phyloP scores from a whole-genome alignment of 2,329 filamentous ascomycete genomes.

The Colletotrichum sp. region DNA sequence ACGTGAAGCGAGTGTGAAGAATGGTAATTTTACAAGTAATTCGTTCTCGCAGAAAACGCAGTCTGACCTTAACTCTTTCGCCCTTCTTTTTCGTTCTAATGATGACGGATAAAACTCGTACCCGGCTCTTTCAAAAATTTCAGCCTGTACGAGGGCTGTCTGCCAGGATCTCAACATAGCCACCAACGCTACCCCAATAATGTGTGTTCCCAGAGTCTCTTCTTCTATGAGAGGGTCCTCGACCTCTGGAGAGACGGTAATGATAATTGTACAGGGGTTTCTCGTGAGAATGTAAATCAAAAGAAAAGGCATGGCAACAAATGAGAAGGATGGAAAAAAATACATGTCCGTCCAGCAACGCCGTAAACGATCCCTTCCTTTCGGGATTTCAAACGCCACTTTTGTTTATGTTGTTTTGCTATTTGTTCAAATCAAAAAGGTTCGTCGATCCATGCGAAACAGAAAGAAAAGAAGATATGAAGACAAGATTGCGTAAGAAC shows the following conservation, averaged over 20 bases:
- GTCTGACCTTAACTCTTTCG: not conserved
- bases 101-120: not conserved
- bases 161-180: not conserved
- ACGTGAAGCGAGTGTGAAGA: slow-evolving; percentile 29
- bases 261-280: slow-evolving; percentile 39
- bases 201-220: not conserved
- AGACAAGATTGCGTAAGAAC: slow-evolving; percentile 6
- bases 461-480: not conserved
- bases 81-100: not conserved
- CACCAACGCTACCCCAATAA: not conserved
- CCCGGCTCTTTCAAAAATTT: not conserved
- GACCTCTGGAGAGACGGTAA: slow-evolving; percentile 23
- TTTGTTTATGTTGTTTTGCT: slow-evolving; percentile 18
- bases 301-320: not conserved
- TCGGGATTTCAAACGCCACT: not conserved
- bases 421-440: not conserved
- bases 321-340: slow-evolving; percentile 2
- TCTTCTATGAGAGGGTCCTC: not conserved
- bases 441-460: not conserved
- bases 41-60: not conserved
- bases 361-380: not conserved
- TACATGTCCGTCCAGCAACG: slow-evolving; percentile 10
- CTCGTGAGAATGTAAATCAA: slow-evolving; percentile 10
- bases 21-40: slow-evolving; percentile 32
- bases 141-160: not conserved